These are phyloP conservation scores for Amaranthus cruentus DNA, from an alignment of 148 eudicot genomes.

Conservation along the genomic window DNA sequence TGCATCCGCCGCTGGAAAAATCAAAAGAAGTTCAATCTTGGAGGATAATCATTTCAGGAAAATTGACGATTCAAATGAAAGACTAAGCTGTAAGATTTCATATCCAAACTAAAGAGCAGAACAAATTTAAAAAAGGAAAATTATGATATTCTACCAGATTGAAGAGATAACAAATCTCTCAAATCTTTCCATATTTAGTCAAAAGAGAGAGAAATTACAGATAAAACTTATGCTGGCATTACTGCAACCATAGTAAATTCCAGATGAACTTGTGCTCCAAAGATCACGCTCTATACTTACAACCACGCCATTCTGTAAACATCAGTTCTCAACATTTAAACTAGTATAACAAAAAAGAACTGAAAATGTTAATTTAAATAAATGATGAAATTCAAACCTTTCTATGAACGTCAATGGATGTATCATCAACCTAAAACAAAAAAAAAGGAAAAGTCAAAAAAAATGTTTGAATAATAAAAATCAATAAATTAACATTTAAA, in stretches of 20 bases:
- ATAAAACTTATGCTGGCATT: constrained; percentile 44
- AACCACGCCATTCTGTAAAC: constrained; percentile 22
- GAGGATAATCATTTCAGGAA: not conserved
- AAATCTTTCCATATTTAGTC: too few relatives aligned
- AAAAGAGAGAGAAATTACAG: constrained; percentile 28
- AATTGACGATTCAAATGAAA: constrained; percentile 4
- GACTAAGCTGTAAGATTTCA: not conserved
- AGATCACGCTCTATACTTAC: constrained; percentile 37
- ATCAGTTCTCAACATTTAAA: not conserved
- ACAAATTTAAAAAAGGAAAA: not conserved
- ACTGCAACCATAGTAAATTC: constrained; percentile 63
- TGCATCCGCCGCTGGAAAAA: constrained; percentile 44
- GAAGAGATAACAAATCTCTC: too few relatives aligned
- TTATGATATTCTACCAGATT: not conserved
- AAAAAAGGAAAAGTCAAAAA: constrained; percentile 4
- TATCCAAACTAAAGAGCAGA: not conserved
- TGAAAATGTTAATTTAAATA: not conserved
- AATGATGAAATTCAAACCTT: not conserved
- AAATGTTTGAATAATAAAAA: not conserved
- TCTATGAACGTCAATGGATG: constrained; percentile 2
- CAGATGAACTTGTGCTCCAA: constrained; percentile 62
- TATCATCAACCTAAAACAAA: constrained; percentile 24
- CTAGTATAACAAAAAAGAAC: constrained; percentile 3
- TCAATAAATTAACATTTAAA: not conserved
- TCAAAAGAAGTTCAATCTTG: not conserved